Evolutionary conservation across 2,329 filamentous ascomycete genomes (phyloP).

Genomic region (Diaporthe sp.): DNA sequence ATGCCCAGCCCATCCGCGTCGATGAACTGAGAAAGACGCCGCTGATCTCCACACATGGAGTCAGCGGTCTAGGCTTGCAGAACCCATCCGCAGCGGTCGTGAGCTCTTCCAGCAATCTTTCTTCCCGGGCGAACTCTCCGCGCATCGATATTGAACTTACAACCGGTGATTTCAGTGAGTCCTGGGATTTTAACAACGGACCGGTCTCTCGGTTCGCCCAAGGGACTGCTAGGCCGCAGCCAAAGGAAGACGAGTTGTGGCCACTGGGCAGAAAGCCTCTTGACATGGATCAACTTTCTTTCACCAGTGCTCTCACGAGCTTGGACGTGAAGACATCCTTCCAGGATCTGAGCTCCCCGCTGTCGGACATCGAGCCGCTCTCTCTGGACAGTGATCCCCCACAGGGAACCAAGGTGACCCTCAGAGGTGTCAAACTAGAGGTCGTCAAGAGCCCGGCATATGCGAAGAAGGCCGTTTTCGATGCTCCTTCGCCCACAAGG

Average conservation of each 20-base stretch:
- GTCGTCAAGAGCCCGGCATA: conserved; percentile 24
- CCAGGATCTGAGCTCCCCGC: conserved; percentile 24
- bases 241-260: conserved; percentile 28
- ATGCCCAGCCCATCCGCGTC: conserved; percentile 37
- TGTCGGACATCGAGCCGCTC: conserved; percentile 26
- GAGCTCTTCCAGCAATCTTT: conserved; percentile 36
- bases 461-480: conserved; percentile 6
- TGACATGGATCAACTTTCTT: conserved; percentile 42
- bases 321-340: conserved; percentile 32
- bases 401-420: conserved; percentile 6
- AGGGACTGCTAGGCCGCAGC: background rate
- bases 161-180: conserved; percentile 4
- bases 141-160: conserved; percentile 27
- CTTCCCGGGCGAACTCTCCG: conserved; percentile 23
- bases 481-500: background rate
- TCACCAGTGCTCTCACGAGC: conserved; percentile 39
- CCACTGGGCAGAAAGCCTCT: conserved; percentile 39
- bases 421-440: conserved; percentile 5
- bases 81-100: conserved; percentile 17
- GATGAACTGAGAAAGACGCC: conserved; percentile 36
- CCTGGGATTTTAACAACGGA: background rate
- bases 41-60: conserved; percentile 5
- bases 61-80: background rate
- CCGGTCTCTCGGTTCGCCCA: conserved; percentile 22
- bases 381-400: conserved; percentile 15